phyloP scores from a whole-genome alignment of 2,329 filamentous ascomycete species.

The Intubia oerlemansii region DNA sequence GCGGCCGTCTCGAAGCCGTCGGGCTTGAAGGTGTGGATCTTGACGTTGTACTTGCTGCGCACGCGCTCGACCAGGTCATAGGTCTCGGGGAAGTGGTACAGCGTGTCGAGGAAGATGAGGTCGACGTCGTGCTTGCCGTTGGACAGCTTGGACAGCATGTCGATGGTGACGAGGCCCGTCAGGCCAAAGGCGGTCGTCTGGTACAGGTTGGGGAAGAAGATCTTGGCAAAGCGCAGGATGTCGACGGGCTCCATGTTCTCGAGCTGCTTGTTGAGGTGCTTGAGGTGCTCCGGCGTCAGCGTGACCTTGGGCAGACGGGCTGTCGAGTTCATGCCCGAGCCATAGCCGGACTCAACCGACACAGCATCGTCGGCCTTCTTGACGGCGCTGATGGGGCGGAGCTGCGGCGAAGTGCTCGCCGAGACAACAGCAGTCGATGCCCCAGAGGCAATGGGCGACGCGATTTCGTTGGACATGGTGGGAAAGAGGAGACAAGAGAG shows the following conservation, averaged over 20 bases:
- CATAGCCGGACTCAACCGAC: slow-evolving; percentile 67
- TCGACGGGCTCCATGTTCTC: slow-evolving; percentile 78
- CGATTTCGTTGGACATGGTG: no score
- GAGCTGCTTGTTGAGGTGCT: slow-evolving; percentile 77
- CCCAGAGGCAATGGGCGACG: no score
- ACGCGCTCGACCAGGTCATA: slow-evolving; percentile 54
- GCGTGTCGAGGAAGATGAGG: slow-evolving; percentile 64
- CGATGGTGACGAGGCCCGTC: slow-evolving; percentile 61
- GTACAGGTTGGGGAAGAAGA: slow-evolving; percentile 73
- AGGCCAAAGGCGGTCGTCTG: slow-evolving; percentile 71
- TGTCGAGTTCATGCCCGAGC: slow-evolving; percentile 34
- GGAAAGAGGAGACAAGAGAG: no score
- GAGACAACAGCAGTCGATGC: no score
- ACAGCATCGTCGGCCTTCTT: slow-evolving; percentile 19
- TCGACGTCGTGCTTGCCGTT: slow-evolving; percentile 23
- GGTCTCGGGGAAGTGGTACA: slow-evolving; percentile 67
- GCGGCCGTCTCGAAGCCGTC: slow-evolving; percentile 47
- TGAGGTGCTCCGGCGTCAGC: slow-evolving; percentile 73
- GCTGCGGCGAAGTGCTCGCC: slow-evolving; percentile 13
- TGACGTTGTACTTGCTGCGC: slow-evolving; percentile 53
- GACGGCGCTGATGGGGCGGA: slow-evolving; percentile 15
- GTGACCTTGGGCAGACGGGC: slow-evolving; percentile 54
- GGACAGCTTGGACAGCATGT: slow-evolving; percentile 64
- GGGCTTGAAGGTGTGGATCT: slow-evolving; percentile 79
- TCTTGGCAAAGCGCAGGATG: slow-evolving; percentile 78